Percentiles rank a stretch among this genome's conserved stretches.
Conservation (phyloP, 2,329 filamentous ascomycete genomes). For the Hirsutella rhossiliensis region DNA sequence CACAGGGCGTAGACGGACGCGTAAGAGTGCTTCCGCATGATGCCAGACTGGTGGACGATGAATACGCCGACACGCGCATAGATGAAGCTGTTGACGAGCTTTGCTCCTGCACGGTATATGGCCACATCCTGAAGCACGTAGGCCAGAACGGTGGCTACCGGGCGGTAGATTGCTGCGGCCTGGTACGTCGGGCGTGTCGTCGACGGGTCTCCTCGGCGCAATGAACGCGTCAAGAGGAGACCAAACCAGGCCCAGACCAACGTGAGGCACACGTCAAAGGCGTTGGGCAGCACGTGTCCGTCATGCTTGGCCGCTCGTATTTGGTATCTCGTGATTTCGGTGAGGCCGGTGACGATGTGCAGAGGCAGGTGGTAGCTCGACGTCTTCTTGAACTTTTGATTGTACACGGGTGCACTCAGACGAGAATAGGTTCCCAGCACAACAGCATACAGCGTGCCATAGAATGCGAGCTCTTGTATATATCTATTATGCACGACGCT, state of each 20-base stretch:
- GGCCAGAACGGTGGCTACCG: neutral
- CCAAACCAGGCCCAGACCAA: conserved; percentile 1
- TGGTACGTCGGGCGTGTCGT: conserved; percentile 1
- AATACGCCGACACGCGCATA: conserved; percentile 1
- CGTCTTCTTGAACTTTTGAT: conserved; percentile 1
- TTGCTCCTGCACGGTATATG: neutral
- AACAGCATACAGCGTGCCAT: neutral
- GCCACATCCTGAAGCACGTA: neutral
- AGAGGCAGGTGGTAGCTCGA: neutral
- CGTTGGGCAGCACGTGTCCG: neutral
- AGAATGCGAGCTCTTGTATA: neutral
- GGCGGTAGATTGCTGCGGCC: neutral
- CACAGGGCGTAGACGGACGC: neutral
- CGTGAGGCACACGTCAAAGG: neutral
- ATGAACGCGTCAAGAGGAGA: neutral
- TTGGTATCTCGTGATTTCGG: conserved; percentile 1
- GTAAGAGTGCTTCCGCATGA: conserved; percentile 1
- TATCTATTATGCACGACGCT: neutral
- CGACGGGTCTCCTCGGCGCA: conserved; percentile 1
- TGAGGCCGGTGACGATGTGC: conserved; percentile 1
- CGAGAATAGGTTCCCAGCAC: neutral
- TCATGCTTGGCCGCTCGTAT: neutral
- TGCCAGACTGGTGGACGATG: conserved; percentile 1
- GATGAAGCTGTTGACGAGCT: conserved; percentile 2
- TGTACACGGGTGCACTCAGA: neutral